phyloP scores from a whole-genome alignment of 2,329 filamentous ascomycete species.

The Beauveria sp. region DNA sequence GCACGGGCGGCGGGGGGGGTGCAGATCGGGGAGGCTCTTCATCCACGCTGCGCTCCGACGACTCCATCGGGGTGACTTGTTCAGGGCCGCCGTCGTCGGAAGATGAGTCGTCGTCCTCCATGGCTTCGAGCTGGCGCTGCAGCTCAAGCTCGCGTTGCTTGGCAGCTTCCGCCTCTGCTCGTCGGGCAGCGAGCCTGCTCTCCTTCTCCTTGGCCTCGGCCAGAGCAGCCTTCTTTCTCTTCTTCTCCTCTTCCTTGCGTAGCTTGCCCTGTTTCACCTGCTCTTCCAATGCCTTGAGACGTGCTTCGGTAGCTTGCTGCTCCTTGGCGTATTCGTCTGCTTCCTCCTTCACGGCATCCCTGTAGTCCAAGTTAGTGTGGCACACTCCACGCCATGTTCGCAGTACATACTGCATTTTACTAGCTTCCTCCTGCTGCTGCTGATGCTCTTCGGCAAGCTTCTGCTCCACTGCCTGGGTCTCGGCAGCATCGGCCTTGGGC shows the following conservation, averaged over 20 bases:
- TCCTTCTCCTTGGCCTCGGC: conserved; percentile 87
- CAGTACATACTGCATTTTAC: conserved; percentile 71
- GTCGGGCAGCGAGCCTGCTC: conserved; percentile 70
- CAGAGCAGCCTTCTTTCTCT: conserved; percentile 78
- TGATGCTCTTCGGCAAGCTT: conserved; percentile 64
- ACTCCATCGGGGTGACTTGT: conserved; percentile 57
- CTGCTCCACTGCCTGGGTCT: conserved; percentile 55
- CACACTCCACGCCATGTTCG: not conserved
- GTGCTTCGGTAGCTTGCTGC: conserved; percentile 71
- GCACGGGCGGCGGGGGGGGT: conserved; percentile 41
- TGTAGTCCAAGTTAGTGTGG: conserved; percentile 32
- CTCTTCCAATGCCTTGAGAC: conserved; percentile 83
- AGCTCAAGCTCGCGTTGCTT: conserved; percentile 85
- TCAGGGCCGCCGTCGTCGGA: conserved; percentile 77
- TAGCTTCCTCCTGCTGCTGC: conserved; percentile 64
- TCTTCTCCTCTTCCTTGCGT: conserved; percentile 95
- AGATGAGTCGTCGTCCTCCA: conserved; percentile 68
- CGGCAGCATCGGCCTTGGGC: conserved; percentile 50
- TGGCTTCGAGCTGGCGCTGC: conserved; percentile 73
- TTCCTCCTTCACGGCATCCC: conserved; percentile 64
- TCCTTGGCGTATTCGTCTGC: conserved; percentile 77
- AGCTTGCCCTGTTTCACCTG: conserved; percentile 90
- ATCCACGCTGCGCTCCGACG: conserved; percentile 48
- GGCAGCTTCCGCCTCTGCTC: conserved; percentile 86
- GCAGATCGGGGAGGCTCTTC: conserved; percentile 47